Evolutionary conservation across 2,329 filamentous ascomycete species (phyloP).

Genomic region (Diaporthe velutina): DNA sequence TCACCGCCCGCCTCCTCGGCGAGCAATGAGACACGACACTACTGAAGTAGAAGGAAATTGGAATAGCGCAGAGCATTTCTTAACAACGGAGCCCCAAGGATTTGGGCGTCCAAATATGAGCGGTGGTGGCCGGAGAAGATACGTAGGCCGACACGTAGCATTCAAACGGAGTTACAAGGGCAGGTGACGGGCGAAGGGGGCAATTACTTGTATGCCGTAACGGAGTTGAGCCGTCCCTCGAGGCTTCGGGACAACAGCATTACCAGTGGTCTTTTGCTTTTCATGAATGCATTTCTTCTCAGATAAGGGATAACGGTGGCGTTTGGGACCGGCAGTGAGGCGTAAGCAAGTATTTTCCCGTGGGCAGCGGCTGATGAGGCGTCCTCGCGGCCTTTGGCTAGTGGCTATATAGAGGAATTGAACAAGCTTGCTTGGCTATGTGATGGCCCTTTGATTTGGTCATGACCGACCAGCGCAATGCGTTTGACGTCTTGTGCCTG

Average conservation of each 20-base stretch:
- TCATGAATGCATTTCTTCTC: slow-evolving; percentile 18
- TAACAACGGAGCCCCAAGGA: neutral
- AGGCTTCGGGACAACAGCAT: slow-evolving; percentile 26
- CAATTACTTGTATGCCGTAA: slow-evolving; percentile 15
- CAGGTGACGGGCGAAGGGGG: slow-evolving; percentile 10
- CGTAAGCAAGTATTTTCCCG: neutral
- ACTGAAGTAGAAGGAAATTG: neutral
- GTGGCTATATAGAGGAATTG: slow-evolving; percentile 23
- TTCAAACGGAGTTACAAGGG: slow-evolving; percentile 34
- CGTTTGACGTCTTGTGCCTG: neutral
- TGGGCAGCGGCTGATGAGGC: neutral
- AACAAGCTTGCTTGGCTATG: slow-evolving; percentile 4
- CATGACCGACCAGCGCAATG: neutral
- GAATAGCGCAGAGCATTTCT: neutral
- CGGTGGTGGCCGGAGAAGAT: neutral
- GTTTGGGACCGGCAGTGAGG: slow-evolving; percentile 9
- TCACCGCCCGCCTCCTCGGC: slow-evolving; percentile 86
- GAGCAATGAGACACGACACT: slow-evolving; percentile 66
- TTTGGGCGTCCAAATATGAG: neutral
- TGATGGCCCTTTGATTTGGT: neutral
- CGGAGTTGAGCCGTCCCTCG: slow-evolving; percentile 1
- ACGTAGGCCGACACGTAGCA: slow-evolving; percentile 3
- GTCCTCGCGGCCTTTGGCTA: neutral
- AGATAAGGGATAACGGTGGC: slow-evolving; percentile 1
- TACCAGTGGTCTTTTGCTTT: slow-evolving; percentile 30